These are phyloP conservation scores for Colletotrichum truncatum DNA, from an alignment of 2,329 filamentous ascomycete species.

Conservation along the genomic window DNA sequence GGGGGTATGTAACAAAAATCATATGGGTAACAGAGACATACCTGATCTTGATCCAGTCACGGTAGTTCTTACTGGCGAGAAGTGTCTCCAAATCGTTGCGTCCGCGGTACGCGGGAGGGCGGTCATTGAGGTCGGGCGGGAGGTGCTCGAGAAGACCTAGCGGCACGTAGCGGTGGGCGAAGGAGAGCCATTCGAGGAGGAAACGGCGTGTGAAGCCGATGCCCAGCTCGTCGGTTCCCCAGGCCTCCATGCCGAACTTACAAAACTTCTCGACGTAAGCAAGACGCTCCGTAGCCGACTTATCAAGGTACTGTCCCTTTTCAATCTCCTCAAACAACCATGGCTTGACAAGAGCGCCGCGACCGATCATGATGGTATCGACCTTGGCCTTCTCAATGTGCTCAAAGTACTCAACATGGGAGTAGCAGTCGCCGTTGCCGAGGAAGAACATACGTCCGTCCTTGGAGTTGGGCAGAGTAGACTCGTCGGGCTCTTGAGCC, in stretches of 20 bases:
- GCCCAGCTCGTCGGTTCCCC: conserved; percentile 95
- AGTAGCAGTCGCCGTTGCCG: conserved; percentile 97
- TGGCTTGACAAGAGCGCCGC: conserved; percentile 94
- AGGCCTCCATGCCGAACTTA: conserved; percentile 89
- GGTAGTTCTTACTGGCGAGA: conserved; percentile 88
- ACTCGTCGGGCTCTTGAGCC: conserved; percentile 76
- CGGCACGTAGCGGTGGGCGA: conserved; percentile 90
- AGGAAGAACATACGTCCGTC: conserved; percentile 86
- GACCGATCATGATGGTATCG: conserved; percentile 96
- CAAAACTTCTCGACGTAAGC: conserved; percentile 88
- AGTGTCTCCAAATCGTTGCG: conserved; percentile 94
- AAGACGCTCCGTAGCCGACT: conserved; percentile 87
- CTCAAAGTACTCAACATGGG: conserved; percentile 85
- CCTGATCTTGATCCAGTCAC: conserved; percentile 99
- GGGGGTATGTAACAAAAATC: not conserved
- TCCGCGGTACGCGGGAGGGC: conserved; percentile 84
- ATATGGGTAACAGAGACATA: conserved; percentile 54
- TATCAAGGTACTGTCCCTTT: conserved; percentile 92
- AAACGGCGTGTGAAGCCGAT: conserved; percentile 92
- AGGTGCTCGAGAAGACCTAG: conserved; percentile 88
- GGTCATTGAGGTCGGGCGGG: conserved; percentile 88
- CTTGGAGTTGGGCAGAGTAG: conserved; percentile 72
- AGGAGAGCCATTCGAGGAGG: conserved; percentile 95
- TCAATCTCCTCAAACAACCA: conserved; percentile 99
- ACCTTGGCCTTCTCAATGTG: conserved; percentile 82